Evolutionary conservation across 805 yeast genomes (phyloP).

Genomic region (Metschnikowia proteae): DNA sequence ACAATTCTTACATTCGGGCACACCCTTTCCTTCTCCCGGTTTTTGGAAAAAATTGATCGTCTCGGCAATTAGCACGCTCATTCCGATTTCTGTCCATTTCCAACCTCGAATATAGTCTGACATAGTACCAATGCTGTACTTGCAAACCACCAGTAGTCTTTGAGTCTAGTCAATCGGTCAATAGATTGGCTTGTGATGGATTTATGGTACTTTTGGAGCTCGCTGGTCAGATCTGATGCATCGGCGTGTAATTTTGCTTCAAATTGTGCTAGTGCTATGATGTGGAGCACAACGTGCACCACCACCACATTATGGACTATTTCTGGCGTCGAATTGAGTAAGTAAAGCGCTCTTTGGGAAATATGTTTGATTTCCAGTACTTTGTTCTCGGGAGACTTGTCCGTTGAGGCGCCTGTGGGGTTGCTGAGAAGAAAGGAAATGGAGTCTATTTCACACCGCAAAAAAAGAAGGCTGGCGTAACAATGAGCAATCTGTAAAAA

Average conservation of each 20-base stretch:
- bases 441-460: conserved; percentile 4
- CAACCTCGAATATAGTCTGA: not conserved
- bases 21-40: conserved; percentile 14
- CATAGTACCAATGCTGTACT: conserved; percentile 1
- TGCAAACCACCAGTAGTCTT: conserved; percentile 5
- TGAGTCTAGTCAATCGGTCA: not conserved
- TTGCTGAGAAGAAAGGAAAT: conserved; percentile 3
- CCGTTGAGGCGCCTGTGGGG: not conserved
- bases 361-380: not conserved
- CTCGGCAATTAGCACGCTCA: too few species aligned
- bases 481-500: conserved; percentile 3
- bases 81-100: not conserved
- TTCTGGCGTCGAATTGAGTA: not conserved
- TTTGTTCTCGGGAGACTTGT: not conserved
- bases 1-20: conserved; percentile 15
- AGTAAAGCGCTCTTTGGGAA: not conserved
- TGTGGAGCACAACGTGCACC: conserved; percentile 4
- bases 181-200: not conserved
- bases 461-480: conserved; percentile 1
- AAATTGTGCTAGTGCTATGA: conserved; percentile 1
- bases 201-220: not conserved
- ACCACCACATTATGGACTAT: conserved; percentile 3
- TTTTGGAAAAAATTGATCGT: conserved; percentile 5
- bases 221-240: not conserved
- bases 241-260: not conserved